phyloP scores from a whole-genome alignment of 495 filamentous ascomycete genomes.

The Penicillium steckii region DNA sequence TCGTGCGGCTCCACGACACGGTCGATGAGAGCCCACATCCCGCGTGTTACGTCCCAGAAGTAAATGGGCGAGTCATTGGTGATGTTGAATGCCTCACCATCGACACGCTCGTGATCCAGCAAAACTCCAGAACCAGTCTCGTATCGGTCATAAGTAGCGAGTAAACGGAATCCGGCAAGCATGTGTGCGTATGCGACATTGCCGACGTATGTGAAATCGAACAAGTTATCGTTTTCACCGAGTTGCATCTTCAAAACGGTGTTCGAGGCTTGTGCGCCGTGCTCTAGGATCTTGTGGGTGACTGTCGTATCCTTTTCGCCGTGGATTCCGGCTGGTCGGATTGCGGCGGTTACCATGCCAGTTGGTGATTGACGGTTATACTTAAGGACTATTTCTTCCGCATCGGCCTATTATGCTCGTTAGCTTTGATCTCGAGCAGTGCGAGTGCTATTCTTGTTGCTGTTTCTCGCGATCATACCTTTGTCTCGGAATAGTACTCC shows the following conservation, averaged over 20 bases:
- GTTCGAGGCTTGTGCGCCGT: conserved; percentile 42
- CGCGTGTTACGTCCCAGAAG: conserved; percentile 91
- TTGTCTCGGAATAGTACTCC: conserved; percentile 91
- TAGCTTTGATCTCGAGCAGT: background rate
- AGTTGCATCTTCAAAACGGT: conserved; percentile 78
- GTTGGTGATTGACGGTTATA: conserved; percentile 73
- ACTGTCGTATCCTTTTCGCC: conserved; percentile 84
- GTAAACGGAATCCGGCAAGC: conserved; percentile 64
- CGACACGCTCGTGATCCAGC: conserved; percentile 75
- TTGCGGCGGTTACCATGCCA: conserved; percentile 68
- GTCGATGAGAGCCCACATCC: conserved; percentile 73
- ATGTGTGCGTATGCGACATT: conserved; percentile 51
- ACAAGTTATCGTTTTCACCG: conserved; percentile 79
- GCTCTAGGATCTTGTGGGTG: conserved; percentile 54
- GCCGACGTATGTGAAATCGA: conserved; percentile 57
- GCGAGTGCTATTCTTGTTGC: background rate
- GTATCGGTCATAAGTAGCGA: conserved; percentile 53
- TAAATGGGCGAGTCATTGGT: conserved; percentile 91
- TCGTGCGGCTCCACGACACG: conserved; percentile 61
- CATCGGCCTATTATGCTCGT: conserved; percentile 60
- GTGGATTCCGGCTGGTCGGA: conserved; percentile 88
- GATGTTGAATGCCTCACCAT: conserved; percentile 93
- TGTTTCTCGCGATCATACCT: conserved; percentile 48
- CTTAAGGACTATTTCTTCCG: conserved; percentile 78
- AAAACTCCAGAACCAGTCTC: conserved; percentile 54